Conservation (phyloP, 2,329 filamentous ascomycete genomes). For the Hymenotorrendiella dingleyae region DNA sequence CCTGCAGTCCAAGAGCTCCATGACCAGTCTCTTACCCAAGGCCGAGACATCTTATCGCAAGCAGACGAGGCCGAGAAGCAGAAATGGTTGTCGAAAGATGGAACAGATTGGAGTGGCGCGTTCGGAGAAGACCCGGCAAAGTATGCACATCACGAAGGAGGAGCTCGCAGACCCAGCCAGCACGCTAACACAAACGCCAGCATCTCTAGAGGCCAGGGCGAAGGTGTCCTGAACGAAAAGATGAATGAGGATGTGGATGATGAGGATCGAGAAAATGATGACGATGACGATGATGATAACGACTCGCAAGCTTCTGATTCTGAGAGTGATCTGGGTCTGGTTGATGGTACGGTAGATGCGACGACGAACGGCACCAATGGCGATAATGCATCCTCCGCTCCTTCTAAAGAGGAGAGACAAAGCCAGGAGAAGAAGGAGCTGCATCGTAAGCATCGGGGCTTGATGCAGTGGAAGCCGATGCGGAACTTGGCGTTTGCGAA, state of each 20-base stretch:
- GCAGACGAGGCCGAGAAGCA: constrained; percentile 66
- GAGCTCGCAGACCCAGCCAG: background rate
- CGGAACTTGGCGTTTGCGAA: constrained; percentile 83
- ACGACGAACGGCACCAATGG: background rate
- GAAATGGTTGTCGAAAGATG: constrained; percentile 73
- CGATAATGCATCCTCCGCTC: constrained; percentile 37
- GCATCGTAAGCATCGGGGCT: constrained; percentile 76
- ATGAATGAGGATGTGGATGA: constrained; percentile 17
- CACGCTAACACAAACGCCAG: constrained; percentile 9
- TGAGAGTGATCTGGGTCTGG: constrained; percentile 49
- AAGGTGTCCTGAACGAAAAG: constrained; percentile 29
- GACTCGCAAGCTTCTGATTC: constrained; percentile 22
- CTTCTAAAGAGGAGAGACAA: constrained; percentile 52
- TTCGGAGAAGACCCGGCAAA: constrained; percentile 69
- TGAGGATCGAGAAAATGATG: constrained; percentile 19
- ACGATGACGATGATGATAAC: constrained; percentile 20
- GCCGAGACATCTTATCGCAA: constrained; percentile 72
- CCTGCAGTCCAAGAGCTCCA: constrained; percentile 69
- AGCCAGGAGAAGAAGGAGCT: constrained; percentile 67
- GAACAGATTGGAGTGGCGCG: constrained; percentile 79
- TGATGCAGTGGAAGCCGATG: constrained; percentile 95
- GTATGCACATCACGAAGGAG: constrained; percentile 18
- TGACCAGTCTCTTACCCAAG: constrained; percentile 71
- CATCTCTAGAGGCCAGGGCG: constrained; percentile 6
- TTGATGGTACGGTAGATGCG: constrained; percentile 40